phyloP scores from a whole-genome alignment of 2,329 filamentous ascomycete species.

The Penicillium occitanis region DNA sequence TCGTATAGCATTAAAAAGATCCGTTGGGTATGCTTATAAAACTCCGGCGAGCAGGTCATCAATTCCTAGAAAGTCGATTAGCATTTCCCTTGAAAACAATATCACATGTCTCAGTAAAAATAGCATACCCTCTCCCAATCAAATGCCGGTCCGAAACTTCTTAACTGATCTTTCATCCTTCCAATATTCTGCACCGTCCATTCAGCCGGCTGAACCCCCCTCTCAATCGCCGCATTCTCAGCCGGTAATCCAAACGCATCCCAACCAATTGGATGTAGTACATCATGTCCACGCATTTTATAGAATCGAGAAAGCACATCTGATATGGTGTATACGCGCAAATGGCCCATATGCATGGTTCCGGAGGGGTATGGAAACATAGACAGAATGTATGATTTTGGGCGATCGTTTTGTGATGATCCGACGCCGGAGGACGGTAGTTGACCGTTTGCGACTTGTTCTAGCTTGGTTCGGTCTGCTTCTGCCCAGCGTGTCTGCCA shows the following conservation, averaged over 20 bases:
- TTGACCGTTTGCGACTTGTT: slow-evolving; percentile 3
- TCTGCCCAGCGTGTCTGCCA: slow-evolving; percentile 55
- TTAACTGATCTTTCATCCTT: slow-evolving; percentile 80
- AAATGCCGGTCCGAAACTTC: slow-evolving; percentile 76
- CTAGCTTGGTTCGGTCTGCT: slow-evolving; percentile 18
- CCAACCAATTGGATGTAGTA: slow-evolving; percentile 91
- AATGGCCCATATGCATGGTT: slow-evolving; percentile 78
- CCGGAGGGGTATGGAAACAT: slow-evolving; percentile 96
- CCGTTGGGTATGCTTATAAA: slow-evolving; percentile 86
- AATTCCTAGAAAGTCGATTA: slow-evolving; percentile 61
- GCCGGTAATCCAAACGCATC: slow-evolving; percentile 89
- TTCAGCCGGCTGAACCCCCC: slow-evolving; percentile 70
- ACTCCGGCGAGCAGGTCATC: slow-evolving; percentile 77
- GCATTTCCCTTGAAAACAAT: neutral
- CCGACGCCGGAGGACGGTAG: neutral
- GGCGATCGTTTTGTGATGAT: slow-evolving; percentile 28
- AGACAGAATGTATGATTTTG: slow-evolving; percentile 69
- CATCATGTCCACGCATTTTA: slow-evolving; percentile 69
- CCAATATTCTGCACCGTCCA: slow-evolving; percentile 82
- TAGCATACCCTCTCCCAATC: slow-evolving; percentile 70
- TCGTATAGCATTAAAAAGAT: slow-evolving; percentile 77
- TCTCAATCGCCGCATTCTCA: slow-evolving; percentile 86
- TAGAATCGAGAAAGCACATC: slow-evolving; percentile 79
- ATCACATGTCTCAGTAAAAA: too few relatives aligned
- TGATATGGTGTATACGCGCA: slow-evolving; percentile 87